These are phyloP conservation scores for Boletus sp. DNA, from an alignment of 768 basidiomycete genomes.

Conservation along the genomic window DNA sequence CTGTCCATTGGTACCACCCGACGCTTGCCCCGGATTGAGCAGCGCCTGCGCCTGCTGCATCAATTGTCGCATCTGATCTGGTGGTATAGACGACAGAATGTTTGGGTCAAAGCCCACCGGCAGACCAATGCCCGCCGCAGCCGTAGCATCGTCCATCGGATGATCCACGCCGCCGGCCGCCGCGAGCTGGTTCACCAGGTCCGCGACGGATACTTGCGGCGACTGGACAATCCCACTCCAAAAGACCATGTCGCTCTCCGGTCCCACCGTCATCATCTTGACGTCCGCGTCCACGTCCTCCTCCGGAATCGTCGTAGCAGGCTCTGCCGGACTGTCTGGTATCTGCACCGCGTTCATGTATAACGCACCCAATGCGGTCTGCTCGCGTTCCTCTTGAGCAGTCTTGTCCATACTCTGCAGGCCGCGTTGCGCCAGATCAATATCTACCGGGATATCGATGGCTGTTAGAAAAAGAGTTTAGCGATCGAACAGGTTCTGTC, in stretches of 20 bases:
- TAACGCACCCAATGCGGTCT: conserved; percentile 69
- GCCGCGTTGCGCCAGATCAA: conserved; percentile 58
- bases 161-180: conserved; percentile 44
- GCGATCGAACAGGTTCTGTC: conserved; percentile 19
- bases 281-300: conserved; percentile 67
- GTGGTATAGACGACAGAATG: conserved; percentile 41
- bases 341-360: conserved; percentile 72
- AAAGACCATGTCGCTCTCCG: conserved; percentile 64
- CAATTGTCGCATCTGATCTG: conserved; percentile 65
- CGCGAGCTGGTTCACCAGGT: conserved; percentile 65
- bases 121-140: conserved; percentile 27
- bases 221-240: conserved; percentile 45
- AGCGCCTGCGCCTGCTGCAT: conserved; percentile 44
- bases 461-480: conserved; percentile 36
- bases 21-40: conserved; percentile 27
- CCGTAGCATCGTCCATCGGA: conserved; percentile 36
- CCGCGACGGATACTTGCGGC: conserved; percentile 55
- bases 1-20: conserved; percentile 32
- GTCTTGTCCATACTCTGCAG: conserved; percentile 65
- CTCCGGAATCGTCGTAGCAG: conserved; percentile 55
- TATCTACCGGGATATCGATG: conserved; percentile 59
- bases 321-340: conserved; percentile 77
- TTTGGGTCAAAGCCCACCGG: conserved; percentile 42
- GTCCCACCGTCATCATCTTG: conserved; percentile 65
- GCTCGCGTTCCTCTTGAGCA: conserved; percentile 75